Percentiles rank a stretch among this genome's conserved stretches.
Evolutionary conservation across 345 rosid species (phyloP).

Genomic region (Gossypium mustelinum): DNA sequence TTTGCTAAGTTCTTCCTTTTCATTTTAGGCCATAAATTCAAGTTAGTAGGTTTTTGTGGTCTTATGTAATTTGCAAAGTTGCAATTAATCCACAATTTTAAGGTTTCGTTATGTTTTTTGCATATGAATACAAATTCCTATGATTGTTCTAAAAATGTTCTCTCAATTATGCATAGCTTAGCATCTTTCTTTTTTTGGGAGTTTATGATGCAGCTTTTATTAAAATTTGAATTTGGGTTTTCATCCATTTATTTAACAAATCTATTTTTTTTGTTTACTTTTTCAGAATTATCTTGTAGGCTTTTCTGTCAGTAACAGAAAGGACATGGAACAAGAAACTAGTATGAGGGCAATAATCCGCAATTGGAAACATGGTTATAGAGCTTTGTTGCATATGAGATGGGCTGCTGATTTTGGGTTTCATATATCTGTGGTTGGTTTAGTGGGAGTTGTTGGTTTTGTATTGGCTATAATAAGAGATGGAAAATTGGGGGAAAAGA

Average conservation of each 20-base stretch:
- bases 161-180: background rate
- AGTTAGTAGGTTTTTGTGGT: background rate
- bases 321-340: background rate
- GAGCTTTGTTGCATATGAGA: slow-evolving; percentile 18
- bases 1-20: background rate
- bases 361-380: slow-evolving; percentile 18
- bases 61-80: background rate
- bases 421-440: slow-evolving; percentile 41
- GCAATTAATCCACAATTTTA: background rate
- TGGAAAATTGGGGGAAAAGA: slow-evolving; percentile 28
- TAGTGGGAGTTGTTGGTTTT: slow-evolving; percentile 55
- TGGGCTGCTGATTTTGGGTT: slow-evolving; percentile 43
- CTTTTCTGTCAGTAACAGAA: background rate
- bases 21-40: background rate
- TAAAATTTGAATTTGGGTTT: background rate
- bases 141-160: background rate
- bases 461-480: slow-evolving; percentile 41
- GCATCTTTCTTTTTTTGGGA: background rate
- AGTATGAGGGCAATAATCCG: slow-evolving; percentile 4
- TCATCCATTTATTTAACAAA: background rate
- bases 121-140: background rate
- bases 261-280: background rate
- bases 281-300: background rate
- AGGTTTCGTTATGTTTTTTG: background rate
- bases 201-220: background rate